Percentiles rank a stretch among this genome's conserved stretches.
Evolutionary conservation across 1,284 basidiomycete genomes (phyloP).

Genomic region (Ceratobasidium sp.): DNA sequence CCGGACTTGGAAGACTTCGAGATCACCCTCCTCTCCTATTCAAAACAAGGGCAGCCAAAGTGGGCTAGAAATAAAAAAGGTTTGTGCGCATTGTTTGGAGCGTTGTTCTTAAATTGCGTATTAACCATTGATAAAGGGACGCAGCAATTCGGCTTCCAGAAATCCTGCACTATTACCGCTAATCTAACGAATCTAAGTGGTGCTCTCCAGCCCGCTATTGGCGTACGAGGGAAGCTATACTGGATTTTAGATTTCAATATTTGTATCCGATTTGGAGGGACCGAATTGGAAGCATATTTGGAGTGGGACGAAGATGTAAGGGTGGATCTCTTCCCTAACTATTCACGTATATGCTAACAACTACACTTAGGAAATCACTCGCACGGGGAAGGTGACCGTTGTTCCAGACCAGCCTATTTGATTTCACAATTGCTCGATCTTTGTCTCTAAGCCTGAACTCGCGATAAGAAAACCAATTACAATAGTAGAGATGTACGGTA

Average conservation of each 20-base stretch:
- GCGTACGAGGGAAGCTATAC: conserved; percentile 10
- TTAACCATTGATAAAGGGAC: background rate
- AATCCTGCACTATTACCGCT: conserved; percentile 37
- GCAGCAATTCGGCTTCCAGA: conserved; percentile 13
- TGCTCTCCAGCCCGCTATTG: conserved; percentile 27
- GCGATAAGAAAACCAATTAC: no score
- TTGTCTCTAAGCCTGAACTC: no score
- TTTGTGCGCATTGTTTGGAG: background rate
- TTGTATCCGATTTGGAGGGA: conserved; percentile 46
- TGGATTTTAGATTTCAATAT: conserved; percentile 41
- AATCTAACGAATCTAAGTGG: conserved; percentile 31
- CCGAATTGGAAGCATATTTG: conserved; percentile 45
- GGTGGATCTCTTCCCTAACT: background rate
- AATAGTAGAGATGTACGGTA: no score
- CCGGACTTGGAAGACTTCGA: conserved; percentile 7
- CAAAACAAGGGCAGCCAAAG: conserved; percentile 16
- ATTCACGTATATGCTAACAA: background rate
- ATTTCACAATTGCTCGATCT: no score
- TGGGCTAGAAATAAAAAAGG: conserved; percentile 25
- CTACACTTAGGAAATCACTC: conserved; percentile 12
- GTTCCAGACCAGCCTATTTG: conserved; percentile 11
- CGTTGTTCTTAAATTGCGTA: no score
- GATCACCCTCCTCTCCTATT: background rate
- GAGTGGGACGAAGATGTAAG: conserved; percentile 46
- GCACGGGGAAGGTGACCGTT: conserved; percentile 17